These are phyloP conservation scores for Dentipellis sp. DNA, from an alignment of 768 basidiomycete genomes.

Conservation along the genomic window DNA sequence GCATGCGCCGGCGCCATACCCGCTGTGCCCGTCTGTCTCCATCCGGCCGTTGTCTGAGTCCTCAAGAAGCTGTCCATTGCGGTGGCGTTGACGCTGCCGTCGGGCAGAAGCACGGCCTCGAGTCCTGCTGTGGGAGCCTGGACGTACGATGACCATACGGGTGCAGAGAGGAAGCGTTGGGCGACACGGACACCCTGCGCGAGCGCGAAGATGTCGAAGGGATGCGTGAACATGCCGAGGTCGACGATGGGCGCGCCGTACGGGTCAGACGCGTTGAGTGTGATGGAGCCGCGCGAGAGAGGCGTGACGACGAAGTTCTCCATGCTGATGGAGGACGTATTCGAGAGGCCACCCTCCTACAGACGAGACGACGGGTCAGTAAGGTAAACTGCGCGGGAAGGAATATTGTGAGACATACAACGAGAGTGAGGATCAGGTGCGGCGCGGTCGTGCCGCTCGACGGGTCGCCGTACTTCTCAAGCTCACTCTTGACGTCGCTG, in stretches of 20 bases:
- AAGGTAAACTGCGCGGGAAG: too few species aligned
- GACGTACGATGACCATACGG: conserved; percentile 23
- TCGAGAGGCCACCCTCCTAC: conserved; percentile 4
- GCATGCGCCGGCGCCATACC: background rate
- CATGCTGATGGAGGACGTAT: background rate
- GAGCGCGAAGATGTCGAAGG: conserved; percentile 25
- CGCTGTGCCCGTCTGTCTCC: conserved; percentile 1
- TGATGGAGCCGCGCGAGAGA: conserved; percentile 20
- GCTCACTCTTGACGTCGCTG: background rate
- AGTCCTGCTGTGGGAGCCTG: conserved; percentile 1
- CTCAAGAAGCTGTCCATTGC: background rate
- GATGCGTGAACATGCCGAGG: conserved; percentile 31
- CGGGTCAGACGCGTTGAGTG: conserved; percentile 33
- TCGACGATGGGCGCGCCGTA: conserved; percentile 41
- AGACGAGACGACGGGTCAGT: background rate
- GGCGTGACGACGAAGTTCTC: background rate
- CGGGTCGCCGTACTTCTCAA: background rate
- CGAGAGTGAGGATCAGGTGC: conserved; percentile 1
- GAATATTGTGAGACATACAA: background rate
- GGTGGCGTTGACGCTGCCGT: background rate
- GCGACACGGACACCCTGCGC: conserved; percentile 19
- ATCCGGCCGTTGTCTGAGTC: background rate
- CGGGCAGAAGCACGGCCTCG: background rate
- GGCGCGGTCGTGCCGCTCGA: background rate
- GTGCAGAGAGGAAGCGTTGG: conserved; percentile 19